phyloP scores from a whole-genome alignment of 768 basidiomycete genomes.

The Macrolepiota albuminosa region DNA sequence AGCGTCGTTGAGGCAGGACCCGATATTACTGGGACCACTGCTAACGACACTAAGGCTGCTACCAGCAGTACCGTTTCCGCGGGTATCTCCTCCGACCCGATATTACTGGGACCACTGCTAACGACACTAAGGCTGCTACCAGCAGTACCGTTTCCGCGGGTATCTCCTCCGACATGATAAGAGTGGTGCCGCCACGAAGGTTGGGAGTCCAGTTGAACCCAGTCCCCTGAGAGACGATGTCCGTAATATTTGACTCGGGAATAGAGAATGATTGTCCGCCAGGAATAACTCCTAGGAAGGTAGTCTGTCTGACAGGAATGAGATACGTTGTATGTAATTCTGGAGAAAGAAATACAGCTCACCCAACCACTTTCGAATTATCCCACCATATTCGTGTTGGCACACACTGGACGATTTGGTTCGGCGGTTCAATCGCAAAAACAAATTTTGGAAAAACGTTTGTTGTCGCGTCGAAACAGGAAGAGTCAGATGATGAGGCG shows the following conservation, averaged over 20 bases:
- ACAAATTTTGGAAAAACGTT: slow-evolving; percentile 49
- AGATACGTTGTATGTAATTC: neutral
- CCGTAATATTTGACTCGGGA: slow-evolving; percentile 44
- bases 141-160: slow-evolving; percentile 59
- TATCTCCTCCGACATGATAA: slow-evolving; percentile 67
- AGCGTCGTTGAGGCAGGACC: slow-evolving; percentile 47
- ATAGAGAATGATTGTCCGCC: slow-evolving; percentile 74
- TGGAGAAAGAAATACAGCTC: slow-evolving; percentile 13
- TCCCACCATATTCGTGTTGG: slow-evolving; percentile 67
- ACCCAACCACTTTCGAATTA: slow-evolving; percentile 48
- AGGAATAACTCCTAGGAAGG: slow-evolving; percentile 70
- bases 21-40: slow-evolving; percentile 42
- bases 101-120: slow-evolving; percentile 41
- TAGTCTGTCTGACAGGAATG: slow-evolving; percentile 38
- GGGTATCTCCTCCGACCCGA: slow-evolving; percentile 58
- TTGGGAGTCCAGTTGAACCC: slow-evolving; percentile 70
- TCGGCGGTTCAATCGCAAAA: slow-evolving; percentile 57
- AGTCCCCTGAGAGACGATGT: slow-evolving; percentile 39
- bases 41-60: slow-evolving; percentile 55
- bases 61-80: slow-evolving; percentile 67
- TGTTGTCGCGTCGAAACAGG: slow-evolving; percentile 53
- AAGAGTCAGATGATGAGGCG: slow-evolving; percentile 39
- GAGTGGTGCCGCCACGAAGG: slow-evolving; percentile 58
- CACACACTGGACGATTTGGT: slow-evolving; percentile 62
- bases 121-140: slow-evolving; percentile 62